These are phyloP conservation scores for Talaromyces rugulosus DNA, from an alignment of 2,329 filamentous ascomycete species.

Conservation along the genomic window DNA sequence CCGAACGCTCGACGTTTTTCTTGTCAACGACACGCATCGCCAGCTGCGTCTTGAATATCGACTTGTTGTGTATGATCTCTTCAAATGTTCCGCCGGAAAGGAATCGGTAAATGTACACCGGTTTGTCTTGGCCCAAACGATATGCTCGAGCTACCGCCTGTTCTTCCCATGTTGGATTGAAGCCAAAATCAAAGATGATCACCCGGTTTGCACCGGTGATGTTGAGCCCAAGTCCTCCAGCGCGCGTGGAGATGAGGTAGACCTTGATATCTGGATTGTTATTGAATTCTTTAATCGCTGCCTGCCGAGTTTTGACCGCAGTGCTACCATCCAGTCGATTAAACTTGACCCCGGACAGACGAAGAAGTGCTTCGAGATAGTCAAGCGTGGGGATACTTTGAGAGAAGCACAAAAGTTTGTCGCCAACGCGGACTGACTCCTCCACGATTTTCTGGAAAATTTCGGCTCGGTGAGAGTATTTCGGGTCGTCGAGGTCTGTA, in stretches of 20 bases:
- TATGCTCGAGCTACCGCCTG: slow-evolving; percentile 86
- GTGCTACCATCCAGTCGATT: slow-evolving; percentile 67
- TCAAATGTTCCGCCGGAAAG: slow-evolving; percentile 76
- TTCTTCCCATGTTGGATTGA: slow-evolving; percentile 75
- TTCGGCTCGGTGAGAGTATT: slow-evolving; percentile 63
- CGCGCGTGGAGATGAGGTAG: slow-evolving; percentile 77
- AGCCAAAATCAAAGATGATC: slow-evolving; percentile 78
- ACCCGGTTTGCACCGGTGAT: slow-evolving; percentile 80
- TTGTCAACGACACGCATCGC: slow-evolving; percentile 77
- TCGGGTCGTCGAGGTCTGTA: slow-evolving; percentile 37
- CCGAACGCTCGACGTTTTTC: slow-evolving; percentile 67
- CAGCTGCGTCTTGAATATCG: slow-evolving; percentile 78
- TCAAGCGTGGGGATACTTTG: slow-evolving; percentile 66
- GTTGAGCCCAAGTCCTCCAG: slow-evolving; percentile 80
- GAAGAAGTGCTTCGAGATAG: slow-evolving; percentile 60
- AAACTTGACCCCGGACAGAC: slow-evolving; percentile 41
- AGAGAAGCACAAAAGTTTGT: slow-evolving; percentile 79
- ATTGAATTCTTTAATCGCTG: slow-evolving; percentile 67
- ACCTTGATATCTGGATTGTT: slow-evolving; percentile 48
- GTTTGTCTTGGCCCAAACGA: slow-evolving; percentile 75
- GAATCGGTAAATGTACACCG: slow-evolving; percentile 81
- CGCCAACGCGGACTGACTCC: slow-evolving; percentile 56
- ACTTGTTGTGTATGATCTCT: slow-evolving; percentile 65
- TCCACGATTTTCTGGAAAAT: slow-evolving; percentile 67
- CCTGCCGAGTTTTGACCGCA: slow-evolving; percentile 54